A percentile compares a stretch with the other conserved stretches of the same genome.
These are phyloP conservation scores for Pyracantha coccinea DNA, from an alignment of 331 rosid species.

Conservation along the genomic window DNA sequence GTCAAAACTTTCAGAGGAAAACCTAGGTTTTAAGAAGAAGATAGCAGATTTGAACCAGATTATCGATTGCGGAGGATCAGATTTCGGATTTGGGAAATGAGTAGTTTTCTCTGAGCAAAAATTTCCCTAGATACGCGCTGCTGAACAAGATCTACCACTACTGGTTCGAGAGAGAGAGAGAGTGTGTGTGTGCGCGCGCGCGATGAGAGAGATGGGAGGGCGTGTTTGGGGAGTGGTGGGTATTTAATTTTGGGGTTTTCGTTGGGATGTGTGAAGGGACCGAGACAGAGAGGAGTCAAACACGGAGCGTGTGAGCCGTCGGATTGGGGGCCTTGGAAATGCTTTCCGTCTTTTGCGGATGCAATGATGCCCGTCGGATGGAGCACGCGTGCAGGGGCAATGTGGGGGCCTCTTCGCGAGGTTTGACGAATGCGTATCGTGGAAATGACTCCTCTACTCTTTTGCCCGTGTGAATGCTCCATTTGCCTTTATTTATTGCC, in stretches of 20 bases:
- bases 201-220: neutral
- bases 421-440: conserved; percentile 52
- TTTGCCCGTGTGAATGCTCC: conserved; percentile 22
- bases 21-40: conserved; percentile 22
- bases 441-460: conserved; percentile 22
- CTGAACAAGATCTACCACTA: conserved; percentile 18
- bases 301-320: conserved; percentile 48
- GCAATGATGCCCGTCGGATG: conserved; percentile 51
- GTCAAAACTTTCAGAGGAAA: neutral
- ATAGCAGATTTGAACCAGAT: conserved; percentile 12
- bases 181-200: neutral
- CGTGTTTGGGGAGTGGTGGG: conserved; percentile 18
- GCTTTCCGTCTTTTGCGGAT: conserved; percentile 68
- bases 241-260: conserved; percentile 15
- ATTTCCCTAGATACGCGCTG: conserved; percentile 29
- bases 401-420: conserved; percentile 46
- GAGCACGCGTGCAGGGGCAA: conserved; percentile 77
- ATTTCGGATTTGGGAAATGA: neutral
- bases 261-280: conserved; percentile 25
- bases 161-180: neutral
- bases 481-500: neutral
- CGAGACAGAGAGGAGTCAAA: conserved; percentile 43
- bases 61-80: neutral
- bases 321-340: conserved; percentile 57
- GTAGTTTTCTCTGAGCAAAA: conserved; percentile 1